Conservation (phyloP, 306 rosid species). For the Trifolium pratense region DNA sequence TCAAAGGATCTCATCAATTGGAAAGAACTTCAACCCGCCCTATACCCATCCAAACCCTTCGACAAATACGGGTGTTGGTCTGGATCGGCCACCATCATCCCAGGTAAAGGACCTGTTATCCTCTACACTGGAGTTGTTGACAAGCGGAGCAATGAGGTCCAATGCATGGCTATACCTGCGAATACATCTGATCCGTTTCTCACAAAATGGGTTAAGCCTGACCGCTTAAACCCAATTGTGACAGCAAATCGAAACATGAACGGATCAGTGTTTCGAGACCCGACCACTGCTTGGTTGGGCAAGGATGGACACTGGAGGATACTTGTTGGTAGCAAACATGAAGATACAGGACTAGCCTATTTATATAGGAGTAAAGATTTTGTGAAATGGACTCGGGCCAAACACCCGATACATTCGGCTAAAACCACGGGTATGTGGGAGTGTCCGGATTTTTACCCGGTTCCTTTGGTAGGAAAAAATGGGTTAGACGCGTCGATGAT, state of each 20-base stretch:
- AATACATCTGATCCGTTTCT: conserved; percentile 69
- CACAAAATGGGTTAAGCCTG: conserved; percentile 66
- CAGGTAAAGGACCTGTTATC: conserved; percentile 70
- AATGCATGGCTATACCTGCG: conserved; percentile 67
- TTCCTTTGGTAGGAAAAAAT: conserved; percentile 26
- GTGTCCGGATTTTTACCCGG: conserved; percentile 87
- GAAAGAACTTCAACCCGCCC: conserved; percentile 63
- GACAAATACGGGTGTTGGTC: conserved; percentile 92
- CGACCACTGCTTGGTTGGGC: conserved; percentile 70
- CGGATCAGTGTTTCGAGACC: conserved; percentile 71
- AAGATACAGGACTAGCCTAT: conserved; percentile 60
- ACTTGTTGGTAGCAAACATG: conserved; percentile 59
- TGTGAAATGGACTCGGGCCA: conserved; percentile 56
- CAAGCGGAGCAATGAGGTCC: conserved; percentile 55
- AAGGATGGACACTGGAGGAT: conserved; percentile 70
- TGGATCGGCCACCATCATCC: conserved; percentile 76
- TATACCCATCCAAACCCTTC: conserved; percentile 71
- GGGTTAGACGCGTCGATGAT: conserved; percentile 64
- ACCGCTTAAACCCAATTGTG: conserved; percentile 61
- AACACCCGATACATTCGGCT: conserved; percentile 73
- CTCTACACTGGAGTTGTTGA: conserved; percentile 73
- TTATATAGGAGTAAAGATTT: conserved; percentile 71
- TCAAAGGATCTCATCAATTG: conserved; percentile 79
- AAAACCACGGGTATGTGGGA: conserved; percentile 81
- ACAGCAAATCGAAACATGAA: conserved; percentile 42